Evolutionary conservation across 2,329 filamentous ascomycete species (phyloP).

Genomic region (Aspergillus arachidicola): DNA sequence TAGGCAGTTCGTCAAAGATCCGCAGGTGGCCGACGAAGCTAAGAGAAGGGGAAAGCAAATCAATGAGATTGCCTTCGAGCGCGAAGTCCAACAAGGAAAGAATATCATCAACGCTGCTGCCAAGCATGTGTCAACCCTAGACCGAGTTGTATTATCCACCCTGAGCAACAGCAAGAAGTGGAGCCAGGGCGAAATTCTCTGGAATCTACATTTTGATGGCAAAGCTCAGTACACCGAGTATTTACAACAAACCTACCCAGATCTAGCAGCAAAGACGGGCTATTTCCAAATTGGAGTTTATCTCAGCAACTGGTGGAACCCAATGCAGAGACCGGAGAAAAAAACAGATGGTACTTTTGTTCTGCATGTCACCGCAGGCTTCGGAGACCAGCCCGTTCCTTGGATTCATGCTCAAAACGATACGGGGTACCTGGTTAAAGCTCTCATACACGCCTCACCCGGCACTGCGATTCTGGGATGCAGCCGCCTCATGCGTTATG

Average conservation of each 20-base stretch:
- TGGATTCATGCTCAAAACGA: too few species aligned
- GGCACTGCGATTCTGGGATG: too few species aligned
- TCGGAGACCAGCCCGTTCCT: too few species aligned
- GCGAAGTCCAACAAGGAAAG: conserved; percentile 13
- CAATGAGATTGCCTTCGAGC: conserved; percentile 14
- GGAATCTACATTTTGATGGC: not conserved
- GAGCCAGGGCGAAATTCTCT: not conserved
- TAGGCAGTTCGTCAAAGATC: not conserved
- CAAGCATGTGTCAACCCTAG: conserved; percentile 7
- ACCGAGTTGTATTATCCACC: conserved; percentile 3
- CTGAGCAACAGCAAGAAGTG: not conserved
- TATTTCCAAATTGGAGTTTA: not conserved
- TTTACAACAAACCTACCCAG: not conserved
- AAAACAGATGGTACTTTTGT: too few species aligned
- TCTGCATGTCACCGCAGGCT: too few species aligned
- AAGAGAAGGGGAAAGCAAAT: not conserved
- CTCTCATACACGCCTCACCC: too few species aligned
- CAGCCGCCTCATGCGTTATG: too few species aligned
- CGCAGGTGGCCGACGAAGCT: not conserved
- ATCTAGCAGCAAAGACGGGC: not conserved
- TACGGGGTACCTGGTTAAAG: too few species aligned
- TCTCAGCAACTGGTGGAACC: not conserved
- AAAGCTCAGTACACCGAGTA: not conserved
- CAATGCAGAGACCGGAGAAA: too few species aligned
- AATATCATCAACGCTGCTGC: conserved; percentile 6